Conservation (phyloP, 148 eudicot genomes). For the Cornus controversa region DNA sequence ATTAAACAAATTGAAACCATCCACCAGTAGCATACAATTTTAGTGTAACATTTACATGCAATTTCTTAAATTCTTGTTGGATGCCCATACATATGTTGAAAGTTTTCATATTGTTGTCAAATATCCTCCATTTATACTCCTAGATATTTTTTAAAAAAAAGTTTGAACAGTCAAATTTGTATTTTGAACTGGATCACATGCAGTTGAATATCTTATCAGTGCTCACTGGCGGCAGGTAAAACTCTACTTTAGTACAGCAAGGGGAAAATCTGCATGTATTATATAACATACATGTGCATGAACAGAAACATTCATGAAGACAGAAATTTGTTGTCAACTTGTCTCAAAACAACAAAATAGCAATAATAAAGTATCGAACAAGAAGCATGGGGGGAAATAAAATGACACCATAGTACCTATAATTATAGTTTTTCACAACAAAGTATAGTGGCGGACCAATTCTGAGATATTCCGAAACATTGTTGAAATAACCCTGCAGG, state of each 20-base stretch:
- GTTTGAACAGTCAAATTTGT: not conserved
- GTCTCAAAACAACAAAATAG: not conserved
- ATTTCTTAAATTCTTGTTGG: not conserved
- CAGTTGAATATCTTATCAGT: too few species aligned
- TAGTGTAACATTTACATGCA: not conserved
- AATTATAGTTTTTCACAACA: constrained; percentile 82
- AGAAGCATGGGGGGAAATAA: not conserved
- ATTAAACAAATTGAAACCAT: not conserved
- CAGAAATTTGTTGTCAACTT: not conserved
- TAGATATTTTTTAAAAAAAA: not conserved
- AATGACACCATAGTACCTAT: constrained; percentile 46
- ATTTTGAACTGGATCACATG: too few species aligned
- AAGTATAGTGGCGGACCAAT: constrained; percentile 94
- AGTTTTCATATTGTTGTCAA: not conserved
- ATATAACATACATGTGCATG: not conserved
- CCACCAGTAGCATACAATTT: not conserved
- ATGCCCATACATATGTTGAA: not conserved
- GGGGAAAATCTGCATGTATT: not conserved
- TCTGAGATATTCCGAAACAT: constrained; percentile 72
- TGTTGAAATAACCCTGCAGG: constrained; percentile 77
- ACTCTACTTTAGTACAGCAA: too few species aligned
- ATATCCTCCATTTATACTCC: not conserved
- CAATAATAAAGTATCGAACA: not conserved
- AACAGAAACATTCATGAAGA: not conserved
- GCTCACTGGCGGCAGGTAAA: too few species aligned